These are phyloP conservation scores for Glycine tomentella DNA, from an alignment of 306 rosid species.

Conservation along the genomic window DNA sequence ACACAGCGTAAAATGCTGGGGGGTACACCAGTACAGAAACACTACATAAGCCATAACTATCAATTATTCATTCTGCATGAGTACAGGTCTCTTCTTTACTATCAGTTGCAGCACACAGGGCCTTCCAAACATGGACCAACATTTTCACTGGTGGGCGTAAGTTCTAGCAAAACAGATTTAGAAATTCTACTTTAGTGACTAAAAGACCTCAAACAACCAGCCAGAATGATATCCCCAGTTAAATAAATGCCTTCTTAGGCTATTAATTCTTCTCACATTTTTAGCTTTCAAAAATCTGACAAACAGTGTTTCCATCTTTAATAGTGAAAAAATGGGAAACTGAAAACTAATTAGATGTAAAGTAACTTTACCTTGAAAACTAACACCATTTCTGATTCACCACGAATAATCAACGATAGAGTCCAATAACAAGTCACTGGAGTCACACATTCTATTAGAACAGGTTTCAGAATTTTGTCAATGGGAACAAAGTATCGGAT, in stretches of 20 bases:
- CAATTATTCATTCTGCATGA: conserved; percentile 43
- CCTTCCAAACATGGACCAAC: conserved; percentile 93
- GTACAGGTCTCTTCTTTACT: conserved; percentile 47
- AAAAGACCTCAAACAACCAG: not conserved
- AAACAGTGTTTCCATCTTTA: conserved; percentile 4
- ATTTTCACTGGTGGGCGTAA: conserved; percentile 81
- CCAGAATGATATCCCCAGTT: not conserved
- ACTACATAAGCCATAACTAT: conserved; percentile 10
- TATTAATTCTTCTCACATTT: not conserved
- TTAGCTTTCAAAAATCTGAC: conserved; percentile 27
- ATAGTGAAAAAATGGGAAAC: not conserved
- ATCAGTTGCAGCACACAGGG: conserved; percentile 71
- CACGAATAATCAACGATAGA: conserved; percentile 69
- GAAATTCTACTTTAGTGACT: conserved; percentile 26
- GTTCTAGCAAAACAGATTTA: conserved; percentile 54
- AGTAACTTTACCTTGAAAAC: conserved; percentile 71
- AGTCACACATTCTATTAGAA: conserved; percentile 81
- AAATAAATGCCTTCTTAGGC: conserved; percentile 22
- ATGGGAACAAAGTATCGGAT: conserved; percentile 72
- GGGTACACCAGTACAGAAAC: not conserved
- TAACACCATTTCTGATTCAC: conserved; percentile 67
- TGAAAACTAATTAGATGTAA: conserved; percentile 1
- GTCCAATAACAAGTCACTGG: conserved; percentile 95
- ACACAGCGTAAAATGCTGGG: not conserved
- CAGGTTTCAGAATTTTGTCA: conserved; percentile 82